Base-by-base conservation (phyloP, 2,329 filamentous ascomycete genomes). In the Pseudogymnoascus sp. region DNA sequence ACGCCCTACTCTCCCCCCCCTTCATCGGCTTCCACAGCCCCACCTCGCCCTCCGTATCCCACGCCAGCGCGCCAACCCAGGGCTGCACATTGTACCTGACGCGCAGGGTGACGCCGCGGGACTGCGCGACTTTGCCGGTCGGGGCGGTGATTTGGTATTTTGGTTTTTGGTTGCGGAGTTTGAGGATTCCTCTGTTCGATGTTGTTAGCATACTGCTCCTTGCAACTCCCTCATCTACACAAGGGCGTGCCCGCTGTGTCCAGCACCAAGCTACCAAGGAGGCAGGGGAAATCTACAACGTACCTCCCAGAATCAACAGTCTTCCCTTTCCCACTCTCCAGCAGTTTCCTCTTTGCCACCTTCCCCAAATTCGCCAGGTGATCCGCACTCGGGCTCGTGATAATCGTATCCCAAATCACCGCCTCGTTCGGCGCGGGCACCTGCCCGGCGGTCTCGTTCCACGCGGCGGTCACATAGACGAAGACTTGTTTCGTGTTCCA, bases 401-500 rank as follows among this genome's bases (percentile, higher is more conserved):
- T 92, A 77, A 99, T 97, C 66, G 81, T 82, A 76, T 99, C 93
- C 94, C 93, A 97, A 76, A 99, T 93, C 65, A 97, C 88, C 68
- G 90, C 89, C 75, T 91, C 82, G 75, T 88, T 88, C 64, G 76
- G 66, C 76, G 76, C 62, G 67, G 66, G 59, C 65, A 67, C 47
- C 22, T 62, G 47, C n/a, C 58, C 60, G 37, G 68, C 67, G 28
- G 74, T 67, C 43, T 65, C 65, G 58, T 70, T 70, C 85, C 85
- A 88, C 68, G 86, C 87, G 60, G 93, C 93, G 61, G 91, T 93
- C 62, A 99, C 86, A 78, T 96, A 99, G 74, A 97, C 86, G 77
- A 97, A 99, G 70, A 99, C 78, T 77, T 97, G 90, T 76, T 99
- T 99, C 18, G 95, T 99, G 81, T 99, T 99, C 94, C 93, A 99